Percentiles rank a stretch among this genome's conserved stretches.
Evolutionary conservation across 139 green algal genomes (phyloP).

Genomic region (Tetratostichococcus sp.): DNA sequence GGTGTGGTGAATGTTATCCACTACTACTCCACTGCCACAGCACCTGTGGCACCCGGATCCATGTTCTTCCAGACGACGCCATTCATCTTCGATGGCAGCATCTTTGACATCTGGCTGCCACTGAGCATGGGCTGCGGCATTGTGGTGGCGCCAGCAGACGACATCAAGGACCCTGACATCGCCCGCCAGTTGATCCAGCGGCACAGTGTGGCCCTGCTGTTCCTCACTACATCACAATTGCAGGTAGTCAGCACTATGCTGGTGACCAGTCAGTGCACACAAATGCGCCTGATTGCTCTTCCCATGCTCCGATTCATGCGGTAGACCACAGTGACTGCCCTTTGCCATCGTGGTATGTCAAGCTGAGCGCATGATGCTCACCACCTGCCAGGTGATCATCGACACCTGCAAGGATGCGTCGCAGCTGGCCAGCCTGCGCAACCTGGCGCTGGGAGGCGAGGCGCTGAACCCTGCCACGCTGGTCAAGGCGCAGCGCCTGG

Average conservation of each 20-base stretch:
- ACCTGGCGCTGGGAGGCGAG: neutral
- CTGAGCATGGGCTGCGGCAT: neutral
- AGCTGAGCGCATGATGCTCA: too few species aligned
- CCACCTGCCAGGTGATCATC: neutral
- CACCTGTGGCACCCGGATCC: conserved; percentile 9
- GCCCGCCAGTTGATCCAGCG: conserved; percentile 1
- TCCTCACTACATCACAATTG: neutral
- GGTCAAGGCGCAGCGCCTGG: neutral
- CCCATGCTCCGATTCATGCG: too few species aligned
- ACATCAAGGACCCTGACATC: conserved; percentile 5
- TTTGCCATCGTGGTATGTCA: too few species aligned
- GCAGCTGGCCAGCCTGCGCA: neutral
- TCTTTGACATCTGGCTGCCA: neutral
- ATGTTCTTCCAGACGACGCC: conserved; percentile 29
- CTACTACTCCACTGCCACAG: neutral
- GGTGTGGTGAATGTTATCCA: neutral
- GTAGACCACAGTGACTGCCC: too few species aligned
- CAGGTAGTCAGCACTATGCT: too few species aligned
- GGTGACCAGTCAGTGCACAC: too few species aligned
- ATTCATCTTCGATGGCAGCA: neutral
- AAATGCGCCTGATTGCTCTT: too few species aligned
- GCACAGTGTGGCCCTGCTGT: neutral
- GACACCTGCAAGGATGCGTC: neutral
- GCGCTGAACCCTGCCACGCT: conserved; percentile 1
- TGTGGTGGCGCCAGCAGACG: neutral